Conservation (phyloP, 106 monocot species). For the Vanilla planifolia region DNA sequence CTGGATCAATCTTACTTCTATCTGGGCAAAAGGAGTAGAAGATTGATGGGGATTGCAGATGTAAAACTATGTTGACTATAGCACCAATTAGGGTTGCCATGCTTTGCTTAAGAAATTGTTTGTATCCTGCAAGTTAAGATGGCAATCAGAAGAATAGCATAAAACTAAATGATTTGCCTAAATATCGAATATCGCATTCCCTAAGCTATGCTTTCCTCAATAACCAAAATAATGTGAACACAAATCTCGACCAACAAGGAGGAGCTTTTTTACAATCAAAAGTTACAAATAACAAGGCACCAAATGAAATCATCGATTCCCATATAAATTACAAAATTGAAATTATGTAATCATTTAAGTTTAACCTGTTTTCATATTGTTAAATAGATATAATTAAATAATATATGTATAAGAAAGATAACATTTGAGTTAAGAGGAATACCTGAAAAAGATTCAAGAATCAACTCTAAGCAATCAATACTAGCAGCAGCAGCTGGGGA, state of each 20-base stretch:
- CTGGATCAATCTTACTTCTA: conserved; percentile 33
- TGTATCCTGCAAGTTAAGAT: conserved; percentile 39
- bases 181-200: background rate
- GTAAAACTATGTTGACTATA: conserved; percentile 75
- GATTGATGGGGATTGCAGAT: conserved; percentile 51
- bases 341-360: background rate
- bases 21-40: conserved; percentile 24
- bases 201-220: background rate
- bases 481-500: conserved; percentile 71
- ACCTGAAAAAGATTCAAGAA: conserved; percentile 77
- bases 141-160: conserved; percentile 12
- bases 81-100: conserved; percentile 46
- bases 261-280: background rate
- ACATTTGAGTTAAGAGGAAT: conserved; percentile 3
- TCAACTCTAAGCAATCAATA: conserved; percentile 61
- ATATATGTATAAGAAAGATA: conserved; percentile 3
- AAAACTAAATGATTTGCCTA: background rate
- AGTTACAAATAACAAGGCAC: too few species aligned
- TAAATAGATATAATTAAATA: background rate
- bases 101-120: conserved; percentile 35
- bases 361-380: background rate
- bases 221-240: background rate
- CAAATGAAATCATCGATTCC: too few species aligned
- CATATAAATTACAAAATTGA: too few species aligned
- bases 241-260: background rate